Evolutionary conservation across 2,329 filamentous ascomycete genomes (phyloP).

Genomic region (Phyllosticta citriasiana): DNA sequence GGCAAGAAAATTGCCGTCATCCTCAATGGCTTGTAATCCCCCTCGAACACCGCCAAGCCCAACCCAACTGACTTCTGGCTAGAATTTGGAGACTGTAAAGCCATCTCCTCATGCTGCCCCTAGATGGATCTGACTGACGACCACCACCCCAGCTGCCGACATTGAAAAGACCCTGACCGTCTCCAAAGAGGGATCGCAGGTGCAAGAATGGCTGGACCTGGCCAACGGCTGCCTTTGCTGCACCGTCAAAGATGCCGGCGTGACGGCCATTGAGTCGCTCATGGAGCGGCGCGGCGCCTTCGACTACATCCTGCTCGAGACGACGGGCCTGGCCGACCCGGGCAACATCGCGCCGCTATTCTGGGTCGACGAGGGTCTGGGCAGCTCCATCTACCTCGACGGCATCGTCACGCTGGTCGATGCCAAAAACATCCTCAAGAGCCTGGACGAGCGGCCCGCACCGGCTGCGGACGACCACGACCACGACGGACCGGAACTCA

Average conservation of each 20-base stretch:
- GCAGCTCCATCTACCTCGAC: slow-evolving; percentile 91
- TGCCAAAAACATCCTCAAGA: slow-evolving; percentile 79
- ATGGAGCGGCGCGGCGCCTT: slow-evolving; percentile 92
- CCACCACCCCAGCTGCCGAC: slow-evolving; percentile 57
- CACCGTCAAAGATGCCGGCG: slow-evolving; percentile 90
- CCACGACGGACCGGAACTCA: slow-evolving; percentile 58
- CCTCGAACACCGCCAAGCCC: slow-evolving; percentile 5
- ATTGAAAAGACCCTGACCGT: slow-evolving; percentile 95
- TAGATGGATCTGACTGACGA: background rate
- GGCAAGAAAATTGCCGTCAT: slow-evolving; percentile 98
- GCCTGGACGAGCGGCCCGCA: slow-evolving; percentile 58
- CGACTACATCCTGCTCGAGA: slow-evolving; percentile 96
- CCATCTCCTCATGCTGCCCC: slow-evolving; percentile 8
- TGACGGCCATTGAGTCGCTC: slow-evolving; percentile 87
- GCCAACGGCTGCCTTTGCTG: slow-evolving; percentile 97
- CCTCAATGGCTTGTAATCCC: slow-evolving; percentile 59
- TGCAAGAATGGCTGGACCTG: slow-evolving; percentile 91
- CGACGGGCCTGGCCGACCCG: slow-evolving; percentile 87
- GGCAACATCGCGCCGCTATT: slow-evolving; percentile 93
- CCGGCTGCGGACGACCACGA: slow-evolving; percentile 39
- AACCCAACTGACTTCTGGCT: slow-evolving; percentile 10
- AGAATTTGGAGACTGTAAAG: slow-evolving; percentile 75
- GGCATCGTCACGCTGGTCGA: slow-evolving; percentile 95
- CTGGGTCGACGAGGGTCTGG: slow-evolving; percentile 94
- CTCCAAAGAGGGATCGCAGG: slow-evolving; percentile 69